phyloP scores from a whole-genome alignment of 495 filamentous ascomycete species.

The Extremus antarcticus region DNA sequence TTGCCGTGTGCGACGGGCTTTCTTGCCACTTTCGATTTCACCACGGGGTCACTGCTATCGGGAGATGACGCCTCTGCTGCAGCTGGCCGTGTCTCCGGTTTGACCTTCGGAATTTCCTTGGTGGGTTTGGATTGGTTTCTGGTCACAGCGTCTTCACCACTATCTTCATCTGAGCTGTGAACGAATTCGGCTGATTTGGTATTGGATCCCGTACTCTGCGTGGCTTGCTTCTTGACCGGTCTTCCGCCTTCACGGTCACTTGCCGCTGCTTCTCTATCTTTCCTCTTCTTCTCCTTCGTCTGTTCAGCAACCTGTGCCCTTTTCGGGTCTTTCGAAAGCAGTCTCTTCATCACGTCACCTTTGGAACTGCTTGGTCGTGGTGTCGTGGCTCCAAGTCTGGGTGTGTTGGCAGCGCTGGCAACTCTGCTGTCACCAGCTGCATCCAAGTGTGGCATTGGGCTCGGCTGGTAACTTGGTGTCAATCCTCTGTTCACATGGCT shows the following conservation, averaged over 20 bases:
- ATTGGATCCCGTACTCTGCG: constrained; percentile 29
- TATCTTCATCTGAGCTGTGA: constrained; percentile 64
- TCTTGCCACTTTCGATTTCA: constrained; percentile 7
- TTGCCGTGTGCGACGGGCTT: constrained; percentile 14
- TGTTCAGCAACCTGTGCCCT: constrained; percentile 34
- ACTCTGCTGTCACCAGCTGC: constrained; percentile 18
- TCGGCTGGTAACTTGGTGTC: constrained; percentile 22
- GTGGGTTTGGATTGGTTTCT: neutral
- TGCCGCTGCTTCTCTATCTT: constrained; percentile 19
- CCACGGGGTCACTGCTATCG: constrained; percentile 5
- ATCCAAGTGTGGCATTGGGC: constrained; percentile 46
- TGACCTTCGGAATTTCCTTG: constrained; percentile 5
- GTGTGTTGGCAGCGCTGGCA: constrained; percentile 30
- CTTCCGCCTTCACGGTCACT: constrained; percentile 23
- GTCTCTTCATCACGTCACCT: constrained; percentile 46
- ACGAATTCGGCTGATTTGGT: constrained; percentile 67
- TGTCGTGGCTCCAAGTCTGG: constrained; percentile 31
- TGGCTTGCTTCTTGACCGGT: constrained; percentile 16
- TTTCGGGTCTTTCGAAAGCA: constrained; percentile 44
- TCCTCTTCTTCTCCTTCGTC: constrained; percentile 25
- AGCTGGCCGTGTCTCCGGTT: neutral
- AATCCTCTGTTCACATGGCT: constrained; percentile 32
- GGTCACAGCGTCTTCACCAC: constrained; percentile 25
- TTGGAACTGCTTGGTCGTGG: constrained; percentile 31
- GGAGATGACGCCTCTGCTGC: neutral